Evolutionary conservation across 2,329 filamentous ascomycete genomes (phyloP).

Genomic region (Cryphonectria nitschkei): DNA sequence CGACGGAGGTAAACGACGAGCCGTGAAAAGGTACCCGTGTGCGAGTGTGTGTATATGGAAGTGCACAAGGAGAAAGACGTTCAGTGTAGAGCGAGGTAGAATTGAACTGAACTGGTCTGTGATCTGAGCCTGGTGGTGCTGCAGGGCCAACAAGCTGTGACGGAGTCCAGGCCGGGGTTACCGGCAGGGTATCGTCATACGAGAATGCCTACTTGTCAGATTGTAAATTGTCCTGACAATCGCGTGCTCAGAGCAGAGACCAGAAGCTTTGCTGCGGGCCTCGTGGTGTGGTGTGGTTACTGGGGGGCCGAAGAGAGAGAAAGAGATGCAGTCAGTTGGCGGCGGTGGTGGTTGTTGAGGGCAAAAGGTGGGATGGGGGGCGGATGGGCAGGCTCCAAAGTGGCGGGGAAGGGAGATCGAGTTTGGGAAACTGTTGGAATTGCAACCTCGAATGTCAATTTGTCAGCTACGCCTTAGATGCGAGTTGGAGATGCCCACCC

Average conservation of each 20-base stretch:
- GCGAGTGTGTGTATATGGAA: background rate
- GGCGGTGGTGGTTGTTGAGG: background rate
- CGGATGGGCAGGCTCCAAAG: conserved; percentile 26
- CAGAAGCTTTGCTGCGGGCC: background rate
- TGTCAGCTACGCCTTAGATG: conserved; percentile 31
- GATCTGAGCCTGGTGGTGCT: conserved; percentile 1
- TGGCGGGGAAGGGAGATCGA: conserved; percentile 23
- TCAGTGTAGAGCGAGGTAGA: background rate
- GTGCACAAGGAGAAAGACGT: background rate
- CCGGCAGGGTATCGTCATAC: conserved; percentile 5
- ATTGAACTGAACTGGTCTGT: background rate
- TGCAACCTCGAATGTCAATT: conserved; percentile 34
- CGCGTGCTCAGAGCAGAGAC: conserved; percentile 2
- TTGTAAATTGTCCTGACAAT: background rate
- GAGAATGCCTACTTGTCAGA: background rate
- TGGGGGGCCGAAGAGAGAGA: no score
- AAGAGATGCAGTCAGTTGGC: background rate
- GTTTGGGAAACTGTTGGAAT: conserved; percentile 16
- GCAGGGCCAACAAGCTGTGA: background rate
- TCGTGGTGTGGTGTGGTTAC: background rate
- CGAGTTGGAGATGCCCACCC: background rate
- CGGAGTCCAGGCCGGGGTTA: conserved; percentile 2
- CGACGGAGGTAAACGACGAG: background rate
- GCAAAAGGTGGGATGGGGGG: background rate
- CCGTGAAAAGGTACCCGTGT: background rate